These are phyloP conservation scores for Exophiala sideris DNA, from an alignment of 2,329 filamentous ascomycete species.

Conservation along the genomic window DNA sequence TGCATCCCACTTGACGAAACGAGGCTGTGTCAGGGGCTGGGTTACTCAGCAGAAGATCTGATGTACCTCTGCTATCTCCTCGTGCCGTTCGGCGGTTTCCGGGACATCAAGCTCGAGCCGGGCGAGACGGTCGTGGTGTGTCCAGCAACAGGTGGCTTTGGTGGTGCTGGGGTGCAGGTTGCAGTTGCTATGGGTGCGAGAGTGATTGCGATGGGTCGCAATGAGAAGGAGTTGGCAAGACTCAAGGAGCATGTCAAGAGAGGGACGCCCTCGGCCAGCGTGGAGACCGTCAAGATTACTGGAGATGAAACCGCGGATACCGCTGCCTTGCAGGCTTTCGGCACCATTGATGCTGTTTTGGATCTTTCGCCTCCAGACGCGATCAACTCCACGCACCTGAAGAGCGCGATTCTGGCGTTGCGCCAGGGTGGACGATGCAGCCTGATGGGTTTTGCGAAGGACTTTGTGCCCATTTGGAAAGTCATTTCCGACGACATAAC, in stretches of 20 bases:
- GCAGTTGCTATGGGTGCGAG: constrained; percentile 51
- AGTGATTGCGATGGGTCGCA: constrained; percentile 52
- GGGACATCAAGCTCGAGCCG: constrained; percentile 37
- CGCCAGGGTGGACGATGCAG: constrained; percentile 9
- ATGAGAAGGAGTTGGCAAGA: constrained; percentile 34
- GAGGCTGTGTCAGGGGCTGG: constrained; percentile 27
- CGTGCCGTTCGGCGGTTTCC: constrained; percentile 46
- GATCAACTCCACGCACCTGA: constrained; percentile 37
- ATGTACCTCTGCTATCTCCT: constrained; percentile 36
- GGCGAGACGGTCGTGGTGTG: constrained; percentile 50
- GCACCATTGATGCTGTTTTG: constrained; percentile 43
- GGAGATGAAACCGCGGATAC: constrained; percentile 40
- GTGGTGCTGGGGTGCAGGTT: constrained; percentile 47
- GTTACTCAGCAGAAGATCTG: constrained; percentile 43
- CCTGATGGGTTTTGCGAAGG: constrained; percentile 16
- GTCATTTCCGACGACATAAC: not conserved
- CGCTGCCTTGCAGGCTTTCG: constrained; percentile 33
- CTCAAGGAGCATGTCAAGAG: constrained; percentile 22
- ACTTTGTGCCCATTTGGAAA: not conserved
- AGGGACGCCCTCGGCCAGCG: constrained; percentile 26
- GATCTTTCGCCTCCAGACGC: constrained; percentile 46
- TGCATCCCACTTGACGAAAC: constrained; percentile 34
- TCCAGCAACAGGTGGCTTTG: constrained; percentile 51
- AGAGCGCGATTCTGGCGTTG: constrained; percentile 35
- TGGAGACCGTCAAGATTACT: constrained; percentile 41